Evolutionary conservation across 2,329 filamentous ascomycete genomes (phyloP).

Genomic region (Aspergillus persii): DNA sequence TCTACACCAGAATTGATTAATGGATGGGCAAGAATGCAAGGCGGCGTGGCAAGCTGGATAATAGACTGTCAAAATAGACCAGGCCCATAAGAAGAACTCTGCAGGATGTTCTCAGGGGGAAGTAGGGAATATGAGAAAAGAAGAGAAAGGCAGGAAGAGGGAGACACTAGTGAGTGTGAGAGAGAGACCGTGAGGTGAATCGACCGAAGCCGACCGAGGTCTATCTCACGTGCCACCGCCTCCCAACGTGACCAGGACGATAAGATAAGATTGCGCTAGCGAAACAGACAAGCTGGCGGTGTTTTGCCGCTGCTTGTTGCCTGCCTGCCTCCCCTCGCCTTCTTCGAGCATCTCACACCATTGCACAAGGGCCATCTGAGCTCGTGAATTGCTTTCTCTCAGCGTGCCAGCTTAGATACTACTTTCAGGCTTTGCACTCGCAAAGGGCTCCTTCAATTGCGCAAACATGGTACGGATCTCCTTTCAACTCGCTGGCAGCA

Average conservation of each 20-base stretch:
- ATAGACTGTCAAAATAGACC: background rate
- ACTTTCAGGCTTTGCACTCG: background rate
- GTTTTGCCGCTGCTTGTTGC: constrained; percentile 9
- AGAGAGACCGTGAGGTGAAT: constrained; percentile 15
- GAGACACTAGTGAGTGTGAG: background rate
- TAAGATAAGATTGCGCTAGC: constrained; percentile 30
- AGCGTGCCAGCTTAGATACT: background rate
- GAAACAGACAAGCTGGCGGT: constrained; percentile 28
- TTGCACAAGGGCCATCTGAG: background rate
- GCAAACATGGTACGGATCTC: constrained; percentile 11
- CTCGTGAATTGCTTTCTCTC: background rate
- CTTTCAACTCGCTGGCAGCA: background rate
- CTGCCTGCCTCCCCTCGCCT: constrained; percentile 3
- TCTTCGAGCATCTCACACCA: background rate
- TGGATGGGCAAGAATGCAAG: background rate
- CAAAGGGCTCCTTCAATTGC: background rate
- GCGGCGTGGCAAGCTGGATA: background rate
- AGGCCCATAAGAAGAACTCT: too few relatives aligned
- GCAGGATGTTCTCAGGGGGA: too few relatives aligned
- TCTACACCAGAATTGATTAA: background rate
- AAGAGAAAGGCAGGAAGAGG: constrained; percentile 4
- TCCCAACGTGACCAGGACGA: constrained; percentile 15
- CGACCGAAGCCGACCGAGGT: constrained; percentile 18
- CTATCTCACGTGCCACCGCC: constrained; percentile 20
- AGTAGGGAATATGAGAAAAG: background rate